Evolutionary conservation across 2,329 filamentous ascomycete species (phyloP), one percentile per base, ranked within the genome.

Genomic region (Trichoderma afroharzianum): DNA sequence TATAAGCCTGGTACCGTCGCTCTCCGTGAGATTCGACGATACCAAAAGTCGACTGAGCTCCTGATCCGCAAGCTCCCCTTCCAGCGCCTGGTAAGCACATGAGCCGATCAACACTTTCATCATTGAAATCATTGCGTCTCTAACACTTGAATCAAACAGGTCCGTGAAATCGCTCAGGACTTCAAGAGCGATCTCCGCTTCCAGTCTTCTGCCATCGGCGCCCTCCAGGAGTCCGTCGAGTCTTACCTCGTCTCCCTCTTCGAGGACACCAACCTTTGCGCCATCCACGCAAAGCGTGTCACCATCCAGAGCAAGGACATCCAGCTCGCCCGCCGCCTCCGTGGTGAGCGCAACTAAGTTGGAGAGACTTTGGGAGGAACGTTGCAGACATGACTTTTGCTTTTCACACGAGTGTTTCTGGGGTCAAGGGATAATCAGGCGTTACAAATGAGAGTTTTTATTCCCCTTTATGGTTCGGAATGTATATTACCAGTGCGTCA

Each of bases 251-350:
- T 98, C 85, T 97, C 95, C 58, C 92, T 98, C 76, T 98, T 98
- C 79, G 95, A 98, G 85, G 95, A 98, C 83, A 98, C 95, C 86
- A 98, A 98, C 88, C 87, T 97, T 68, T 98, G 95, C 86, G 95
- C 96, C 81, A 97, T 98, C 84, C 96, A 98, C 86, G 95, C 96
- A 85, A 98, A 98, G 91, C 94, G 96, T 87, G 96, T 98, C 81
- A 98, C 95, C 81, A 98, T 98, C 85, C 95, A 95, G 85, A 91
- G 91, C 76, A 98, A 98, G 89, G 95, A 98, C 80, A 98, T 98
- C 82, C 95, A 98, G 86, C 91, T 98, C 64, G 95, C 95, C 80
- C 93, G 96, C 78, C 93, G 96, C 80, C 93, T 99, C 81, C 93
- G 96, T 80, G 96, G 96, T 77, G 95, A 96, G 88, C 92, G 93